Evolutionary conservation across 2,329 filamentous ascomycete genomes (phyloP), one percentile per base, ranked within the genome.

Genomic region (Bimuria novae-zelandiae): DNA sequence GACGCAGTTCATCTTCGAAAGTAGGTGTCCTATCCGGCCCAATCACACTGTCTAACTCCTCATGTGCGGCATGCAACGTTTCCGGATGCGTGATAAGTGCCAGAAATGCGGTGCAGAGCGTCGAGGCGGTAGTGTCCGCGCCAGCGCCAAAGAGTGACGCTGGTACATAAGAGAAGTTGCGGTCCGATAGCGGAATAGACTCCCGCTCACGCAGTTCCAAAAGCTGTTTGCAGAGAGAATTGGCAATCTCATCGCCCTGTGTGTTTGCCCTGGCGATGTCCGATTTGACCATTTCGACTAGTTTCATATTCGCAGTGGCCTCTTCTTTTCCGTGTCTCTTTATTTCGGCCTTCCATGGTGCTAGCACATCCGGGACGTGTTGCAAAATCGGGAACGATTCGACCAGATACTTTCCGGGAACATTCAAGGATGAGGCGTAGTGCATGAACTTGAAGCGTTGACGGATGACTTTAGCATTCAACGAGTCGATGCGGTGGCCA

Each of bases 61-160:
- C 68, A 27, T 81, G 77, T 0, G 78, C 79, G 27, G 74, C 74
- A 3, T 54, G 49, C 10, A 80, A 72, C 0, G 73, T 71, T 6
- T 77, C 71, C 0, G 79, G 79, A 55, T 79, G 78, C 54, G 79
- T 55, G 68, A 77, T 52, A 69, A 84, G 53, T 50, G 83, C 63
- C 57, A 82, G 52, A 58, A 84, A 77, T 67, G 76, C 80, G 14
- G 74, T 76, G 53, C 77, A 78, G 17, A 82, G 68, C 0, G 77
- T 79, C 12, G 75, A 77, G 0, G 78, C 76, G 0, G 79, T 81
- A 0, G 80, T 82, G 55, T 82, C 80, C 4, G 73, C 80, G 23
- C 80, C 76, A 10, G 79, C 80, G 23, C 79, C 79, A 52, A 79
- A 78, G 6, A 80, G 65, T 0, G 72, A 74, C 2, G 74, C 75